A percentile compares a stretch with the other conserved stretches of the same genome.
Conservation (phyloP, 1,284 basidiomycete genomes). For the Caloboletus firmus region DNA sequence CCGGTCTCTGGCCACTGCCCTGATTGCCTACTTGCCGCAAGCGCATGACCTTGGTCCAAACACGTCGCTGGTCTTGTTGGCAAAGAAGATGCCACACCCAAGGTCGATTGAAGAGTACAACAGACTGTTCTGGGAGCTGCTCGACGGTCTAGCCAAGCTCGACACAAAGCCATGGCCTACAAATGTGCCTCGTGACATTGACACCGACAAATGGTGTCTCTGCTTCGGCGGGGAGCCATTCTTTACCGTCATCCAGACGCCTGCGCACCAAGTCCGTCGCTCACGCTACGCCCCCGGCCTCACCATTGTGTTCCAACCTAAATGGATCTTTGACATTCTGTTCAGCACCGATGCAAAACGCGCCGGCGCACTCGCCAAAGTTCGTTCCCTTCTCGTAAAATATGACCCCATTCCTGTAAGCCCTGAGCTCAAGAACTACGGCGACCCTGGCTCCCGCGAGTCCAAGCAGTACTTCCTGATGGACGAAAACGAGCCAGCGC, state of each 20-base stretch:
- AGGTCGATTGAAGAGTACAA: slow-evolving; percentile 24
- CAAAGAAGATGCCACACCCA: slow-evolving; percentile 12
- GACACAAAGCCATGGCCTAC: slow-evolving; percentile 20
- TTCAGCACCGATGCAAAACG: slow-evolving; percentile 24
- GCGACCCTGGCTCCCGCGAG: slow-evolving; percentile 23
- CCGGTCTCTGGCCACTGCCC: slow-evolving; percentile 14
- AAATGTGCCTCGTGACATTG: slow-evolving; percentile 18
- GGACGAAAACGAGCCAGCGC: slow-evolving; percentile 24
- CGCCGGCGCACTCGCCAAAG: slow-evolving; percentile 21
- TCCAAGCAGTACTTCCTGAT: slow-evolving; percentile 25
- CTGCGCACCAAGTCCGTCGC: slow-evolving; percentile 25
- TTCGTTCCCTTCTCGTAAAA: slow-evolving; percentile 18
- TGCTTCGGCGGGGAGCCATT: slow-evolving; percentile 25
- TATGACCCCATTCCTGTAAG: slow-evolving; percentile 26
- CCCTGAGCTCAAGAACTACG: slow-evolving; percentile 26
- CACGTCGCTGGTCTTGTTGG: slow-evolving; percentile 21
- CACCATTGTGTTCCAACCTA: slow-evolving; percentile 27
- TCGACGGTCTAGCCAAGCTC: slow-evolving; percentile 22
- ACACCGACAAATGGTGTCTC: slow-evolving; percentile 23
- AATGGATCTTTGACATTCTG: slow-evolving; percentile 28
- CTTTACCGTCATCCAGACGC: slow-evolving; percentile 24
- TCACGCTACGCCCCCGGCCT: slow-evolving; percentile 21
- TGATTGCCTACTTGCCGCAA: slow-evolving; percentile 17
- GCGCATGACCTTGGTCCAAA: slow-evolving; percentile 20
- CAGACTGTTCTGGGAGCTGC: slow-evolving; percentile 20